Evolutionary conservation across 176 grass and related monocot species (phyloP), one percentile per base, ranked within the genome.

Genomic region (Canna indica): DNA sequence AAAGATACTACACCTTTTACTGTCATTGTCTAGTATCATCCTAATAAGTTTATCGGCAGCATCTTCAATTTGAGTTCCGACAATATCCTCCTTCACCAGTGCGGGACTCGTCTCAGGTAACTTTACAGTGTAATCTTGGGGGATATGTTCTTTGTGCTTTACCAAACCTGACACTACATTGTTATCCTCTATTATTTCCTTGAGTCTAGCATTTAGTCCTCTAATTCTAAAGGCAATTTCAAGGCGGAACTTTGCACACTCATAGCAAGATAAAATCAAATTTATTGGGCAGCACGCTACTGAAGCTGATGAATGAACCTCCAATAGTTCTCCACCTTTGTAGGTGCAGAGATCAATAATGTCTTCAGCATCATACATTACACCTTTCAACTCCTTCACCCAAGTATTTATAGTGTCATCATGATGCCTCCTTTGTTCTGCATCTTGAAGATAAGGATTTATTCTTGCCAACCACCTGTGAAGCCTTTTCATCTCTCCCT

Each of bases 341-440:
- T 45, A 64, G n/a, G 61, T 80, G 7, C 73, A 82, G n/a, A 46
- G 20, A 28, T 87, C 85, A 7, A 83, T 42, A 1, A 87, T 77
- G 47, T 83, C 77, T 11, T 83, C 80, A 26, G 73, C 80, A 35
- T 87, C 77, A 20, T 83, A 76, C 68, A 83, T 80, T 1, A 71
- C 34, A 83, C 41, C n/a, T n/a, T n/a, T n/a, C n/a, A n/a, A n/a
- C n/a, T n/a, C n/a, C n/a, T n/a, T n/a, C n/a, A n/a, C n/a, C 84
- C 76, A 83, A 9, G 54, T 87, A 20, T 35, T 26, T 29, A 69
- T 77, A 0, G n/a, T 50, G 10, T 7, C 10, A 1, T 82, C 64
- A 26, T 58, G 14, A 11, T 0, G 61, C 28, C 67, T 77, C 53
- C 50, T 87, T 1, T 67, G 32, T 52, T 80, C 74, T 22, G 76